Base-by-base conservation (phyloP, 1,284 basidiomycete species). In the Fomitopsis betulina region DNA sequence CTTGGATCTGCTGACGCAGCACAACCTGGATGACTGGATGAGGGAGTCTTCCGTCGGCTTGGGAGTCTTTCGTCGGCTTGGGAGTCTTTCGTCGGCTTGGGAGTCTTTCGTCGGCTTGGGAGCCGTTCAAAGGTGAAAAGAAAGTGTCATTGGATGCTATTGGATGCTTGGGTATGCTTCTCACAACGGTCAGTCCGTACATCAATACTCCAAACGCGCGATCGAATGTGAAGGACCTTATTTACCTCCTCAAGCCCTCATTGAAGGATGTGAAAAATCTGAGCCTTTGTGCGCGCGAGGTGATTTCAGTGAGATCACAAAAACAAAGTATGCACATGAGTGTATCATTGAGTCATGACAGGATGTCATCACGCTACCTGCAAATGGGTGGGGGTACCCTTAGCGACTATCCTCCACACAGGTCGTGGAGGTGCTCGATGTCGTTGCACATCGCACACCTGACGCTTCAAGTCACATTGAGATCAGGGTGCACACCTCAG, bases 41-140 rank as follows among this genome's bases (percentile, higher is more conserved):
- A 93, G 94, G 82, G 94, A 95, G 75, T 82, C 98, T 8, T 81
- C 98, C n/a, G n/a, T n/a, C n/a, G n/a, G n/a, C n/a, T n/a, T n/a
- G n/a, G n/a, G n/a, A n/a, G n/a, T n/a, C n/a, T n/a, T n/a, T n/a
- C n/a, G n/a, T n/a, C n/a, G n/a, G n/a, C n/a, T n/a, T n/a, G n/a
- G n/a, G n/a, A n/a, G n/a, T n/a, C n/a, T n/a, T n/a, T n/a, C n/a
- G n/a, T n/a, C n/a, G n/a, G n/a, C n/a, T n/a, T n/a, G n/a, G n/a
- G n/a, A n/a, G n/a, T n/a, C n/a, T n/a, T n/a, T n/a, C n/a, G n/a
- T n/a, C n/a, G n/a, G n/a, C n/a, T n/a, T n/a, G n/a, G n/a, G n/a
- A n/a, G n/a, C n/a, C n/a, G n/a, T n/a, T n/a, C n/a, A n/a, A n/a
- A n/a, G n/a, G n/a, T n/a, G n/a, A n/a, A n/a, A n/a, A n/a, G n/a